Base-by-base conservation (phyloP, 345 rosid genomes). In the Rubroshorea leprosula region DNA sequence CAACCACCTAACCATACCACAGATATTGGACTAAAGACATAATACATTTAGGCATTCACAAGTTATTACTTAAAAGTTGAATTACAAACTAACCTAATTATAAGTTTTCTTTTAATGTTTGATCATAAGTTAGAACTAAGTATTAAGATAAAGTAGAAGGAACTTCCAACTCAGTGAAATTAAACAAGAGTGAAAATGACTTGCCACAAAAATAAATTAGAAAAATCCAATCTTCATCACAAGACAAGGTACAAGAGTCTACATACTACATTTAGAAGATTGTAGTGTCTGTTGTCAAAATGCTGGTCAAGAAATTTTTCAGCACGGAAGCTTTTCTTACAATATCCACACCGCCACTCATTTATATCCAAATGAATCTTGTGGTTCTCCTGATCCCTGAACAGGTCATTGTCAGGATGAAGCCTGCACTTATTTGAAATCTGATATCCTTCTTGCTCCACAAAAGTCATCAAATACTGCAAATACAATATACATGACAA, bases 301-400 rank as follows among this genome's bases (percentile, higher is more conserved):
- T 93, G 97, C 72, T 83, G 81, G 68, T 93, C 97, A 29, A 93
- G 80, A 81, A 68, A 87, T 8, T 70, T 78, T 67, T 93, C 99
- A 47, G 86, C 85, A 20, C 80, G 83, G 70, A 89, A 93, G 70
- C 87, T 85, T 75, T 93, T 93, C 76, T 78, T 87, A 78, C 99
- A 93, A 71, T 87, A 93, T 62, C 90, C 96, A 72, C 99, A 93
- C 29, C 65, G 77, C 97, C 99, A 93, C 64, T 93, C 95, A 31
- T 69, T 82, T 15, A 83, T 35, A 68, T 82, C 96, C 23, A 83
- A 64, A 17, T 83, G 84, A 76, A 87, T 66, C 85, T 89, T 93
- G 63, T 93, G 89, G 61, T 75, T 70, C 78, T 90, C 99, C 60
- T 93, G 99, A 69, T 89, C 96, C 72, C 90, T 78, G 57, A 83